Evolutionary conservation across 352 stramenopile species (phyloP).

Genomic region (Phytophthora vignae): DNA sequence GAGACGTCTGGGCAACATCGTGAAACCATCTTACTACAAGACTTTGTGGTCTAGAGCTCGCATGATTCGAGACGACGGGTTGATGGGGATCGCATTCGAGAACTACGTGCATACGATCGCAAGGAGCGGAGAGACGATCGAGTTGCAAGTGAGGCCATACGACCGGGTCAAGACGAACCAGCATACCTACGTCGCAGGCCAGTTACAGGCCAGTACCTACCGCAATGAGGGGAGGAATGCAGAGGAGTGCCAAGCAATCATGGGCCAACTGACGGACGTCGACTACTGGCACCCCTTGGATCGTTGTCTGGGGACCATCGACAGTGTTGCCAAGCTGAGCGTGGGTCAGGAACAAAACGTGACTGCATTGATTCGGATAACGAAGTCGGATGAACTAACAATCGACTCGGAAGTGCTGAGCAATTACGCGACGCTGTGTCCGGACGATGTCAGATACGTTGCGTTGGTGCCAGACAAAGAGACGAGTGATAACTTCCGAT

Average conservation of each 20-base stretch:
- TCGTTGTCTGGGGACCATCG: background rate
- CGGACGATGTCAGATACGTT: too few relatives aligned
- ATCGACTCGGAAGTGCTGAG: too few relatives aligned
- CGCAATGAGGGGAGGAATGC: background rate
- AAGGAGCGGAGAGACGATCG: conserved; percentile 23
- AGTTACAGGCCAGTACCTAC: background rate
- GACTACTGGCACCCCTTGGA: background rate
- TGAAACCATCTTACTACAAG: conserved; percentile 32
- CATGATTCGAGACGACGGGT: conserved; percentile 17
- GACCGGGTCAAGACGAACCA: background rate
- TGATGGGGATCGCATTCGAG: conserved; percentile 2
- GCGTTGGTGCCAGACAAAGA: too few relatives aligned
- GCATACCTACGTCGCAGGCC: too few relatives aligned
- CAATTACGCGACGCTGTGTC: too few relatives aligned
- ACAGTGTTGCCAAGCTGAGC: background rate
- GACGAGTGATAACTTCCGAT: too few relatives aligned
- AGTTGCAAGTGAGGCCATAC: conserved; percentile 32
- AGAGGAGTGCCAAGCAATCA: background rate
- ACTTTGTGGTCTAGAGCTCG: conserved; percentile 33
- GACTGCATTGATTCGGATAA: background rate
- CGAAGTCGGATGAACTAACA: background rate
- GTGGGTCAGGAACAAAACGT: background rate
- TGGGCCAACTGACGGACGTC: background rate
- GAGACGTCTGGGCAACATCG: conserved; percentile 27
- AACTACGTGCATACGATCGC: conserved; percentile 38